These are phyloP conservation scores for Rossbeevera mucosa DNA, from an alignment of 768 basidiomycete species.

Conservation along the genomic window DNA sequence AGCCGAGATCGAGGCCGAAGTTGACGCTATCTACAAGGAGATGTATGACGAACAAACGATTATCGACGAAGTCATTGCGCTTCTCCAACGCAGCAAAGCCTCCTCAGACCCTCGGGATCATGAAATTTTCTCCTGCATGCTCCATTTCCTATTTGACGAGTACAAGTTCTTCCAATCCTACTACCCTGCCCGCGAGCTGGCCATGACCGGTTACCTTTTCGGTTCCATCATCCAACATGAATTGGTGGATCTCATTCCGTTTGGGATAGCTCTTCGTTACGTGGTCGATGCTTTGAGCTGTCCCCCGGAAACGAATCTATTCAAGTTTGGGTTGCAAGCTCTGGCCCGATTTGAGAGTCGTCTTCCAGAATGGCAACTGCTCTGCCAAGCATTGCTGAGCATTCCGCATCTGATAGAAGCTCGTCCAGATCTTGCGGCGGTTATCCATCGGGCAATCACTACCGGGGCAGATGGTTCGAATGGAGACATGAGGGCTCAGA, in stretches of 20 bases:
- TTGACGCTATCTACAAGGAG: constrained; percentile 93
- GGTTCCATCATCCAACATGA: constrained; percentile 93
- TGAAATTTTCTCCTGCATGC: constrained; percentile 98
- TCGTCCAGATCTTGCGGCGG: constrained; percentile 73
- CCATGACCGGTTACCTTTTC: constrained; percentile 94
- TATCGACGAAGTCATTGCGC: constrained; percentile 89
- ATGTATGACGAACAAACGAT: constrained; percentile 96
- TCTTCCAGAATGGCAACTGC: constrained; percentile 85
- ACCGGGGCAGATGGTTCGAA: constrained; percentile 42
- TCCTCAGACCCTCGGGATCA: constrained; percentile 83
- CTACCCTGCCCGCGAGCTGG: constrained; percentile 88
- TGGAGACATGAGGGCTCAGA: constrained; percentile 37
- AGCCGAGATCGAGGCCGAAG: constrained; percentile 85
- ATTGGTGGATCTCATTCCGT: constrained; percentile 88
- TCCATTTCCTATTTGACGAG: constrained; percentile 99
- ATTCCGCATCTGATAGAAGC: constrained; percentile 85
- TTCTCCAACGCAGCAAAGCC: constrained; percentile 81
- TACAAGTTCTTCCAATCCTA: constrained; percentile 99
- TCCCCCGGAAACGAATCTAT: constrained; percentile 86
- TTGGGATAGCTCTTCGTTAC: constrained; percentile 95
- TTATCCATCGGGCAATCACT: constrained; percentile 67
- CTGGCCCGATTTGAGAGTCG: constrained; percentile 83
- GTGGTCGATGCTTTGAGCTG: constrained; percentile 91
- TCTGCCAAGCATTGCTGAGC: constrained; percentile 83
- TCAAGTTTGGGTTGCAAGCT: constrained; percentile 93